Base-by-base conservation (phyloP, 1,284 basidiomycete genomes). In the Leucoagaricus sp. region DNA sequence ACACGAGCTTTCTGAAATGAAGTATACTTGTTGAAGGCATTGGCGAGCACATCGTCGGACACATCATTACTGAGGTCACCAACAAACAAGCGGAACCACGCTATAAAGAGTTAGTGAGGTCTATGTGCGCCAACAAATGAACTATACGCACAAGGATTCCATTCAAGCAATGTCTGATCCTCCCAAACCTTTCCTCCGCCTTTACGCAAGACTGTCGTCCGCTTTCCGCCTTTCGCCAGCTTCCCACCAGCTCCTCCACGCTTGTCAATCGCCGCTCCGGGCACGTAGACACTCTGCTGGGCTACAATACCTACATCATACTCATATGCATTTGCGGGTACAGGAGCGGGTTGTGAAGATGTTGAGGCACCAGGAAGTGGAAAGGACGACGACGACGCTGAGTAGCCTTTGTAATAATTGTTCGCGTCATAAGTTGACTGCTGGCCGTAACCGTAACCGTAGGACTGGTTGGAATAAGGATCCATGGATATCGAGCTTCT, bases 41-140 rank as follows among this genome's bases (percentile, higher is more conserved):
- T 93, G 49, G 94, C 77, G 17, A 98, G 82, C 12, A 94, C 90
- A 65, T 96, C 93, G 67, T 99, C 97, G 53, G 93, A 94, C 28
- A 99, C 96, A 73, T 99, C 97, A 69, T 98, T 98, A 66, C 96
- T 98, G 40, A 99, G 81, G 72, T 99, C 96, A 49, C 97, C 97
- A 21, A 99, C 94, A 67, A 99, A 99, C 45, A 99, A 77, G 28
- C 97, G 87, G 77, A 97, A 99, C 93, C 98, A 99, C 12, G 91
- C 93, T 97, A 64, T 7, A 56, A 50, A 62, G 21, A 34, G 60
- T 59, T 57, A 34, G 57, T 53, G 44, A 46, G 46, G 19, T 25
- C 28, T 13, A 61, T 50, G 41, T 19, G 31, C 9, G 10, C 42
- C 55, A 41, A 33, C 38, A 12, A 28, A 55, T 54, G 13, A 29